A percentile compares a stretch with the other conserved stretches of the same genome.
phyloP scores from a whole-genome alignment of 1,139 yeast species.

The Lodderomyces jiufengensis region DNA sequence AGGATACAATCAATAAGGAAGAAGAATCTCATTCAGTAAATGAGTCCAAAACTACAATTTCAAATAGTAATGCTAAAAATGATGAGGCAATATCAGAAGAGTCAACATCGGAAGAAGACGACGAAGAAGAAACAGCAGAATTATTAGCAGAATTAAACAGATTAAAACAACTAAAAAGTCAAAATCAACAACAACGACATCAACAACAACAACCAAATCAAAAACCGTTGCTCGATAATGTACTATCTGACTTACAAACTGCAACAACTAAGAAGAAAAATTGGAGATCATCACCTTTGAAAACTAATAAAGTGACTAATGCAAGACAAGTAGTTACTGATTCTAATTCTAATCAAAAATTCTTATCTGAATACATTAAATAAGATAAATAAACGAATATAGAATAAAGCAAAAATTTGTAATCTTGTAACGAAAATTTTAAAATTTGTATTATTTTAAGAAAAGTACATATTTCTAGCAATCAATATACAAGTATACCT shows the following conservation, averaged over 20 bases:
- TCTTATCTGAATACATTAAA: constrained; percentile 61
- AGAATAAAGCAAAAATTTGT: background rate
- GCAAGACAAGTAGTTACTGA: too few species aligned
- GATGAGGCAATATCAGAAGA: too few species aligned
- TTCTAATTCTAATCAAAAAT: constrained; percentile 68
- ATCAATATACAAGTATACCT: too few species aligned
- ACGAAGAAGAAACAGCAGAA: constrained; percentile 31
- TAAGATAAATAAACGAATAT: constrained; percentile 17
- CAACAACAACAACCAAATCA: background rate
- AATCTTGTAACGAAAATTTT: background rate
- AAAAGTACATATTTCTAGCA: too few species aligned
- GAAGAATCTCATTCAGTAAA: background rate
- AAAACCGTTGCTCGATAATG: background rate
- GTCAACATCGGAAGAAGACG: too few species aligned
- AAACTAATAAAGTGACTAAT: too few species aligned
- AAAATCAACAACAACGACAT: too few species aligned
- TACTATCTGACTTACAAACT: too few species aligned
- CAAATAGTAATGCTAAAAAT: too few species aligned
- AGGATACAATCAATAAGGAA: background rate
- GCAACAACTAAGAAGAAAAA: constrained; percentile 28
- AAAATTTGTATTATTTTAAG: too few species aligned
- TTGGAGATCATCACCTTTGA: constrained; percentile 45
- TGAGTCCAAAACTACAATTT: background rate
- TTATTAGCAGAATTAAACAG: constrained; percentile 53
- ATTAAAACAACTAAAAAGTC: constrained; percentile 44